Evolutionary conservation across 1,284 basidiomycete species (phyloP).

Genomic region (Boletus chippewaensis): DNA sequence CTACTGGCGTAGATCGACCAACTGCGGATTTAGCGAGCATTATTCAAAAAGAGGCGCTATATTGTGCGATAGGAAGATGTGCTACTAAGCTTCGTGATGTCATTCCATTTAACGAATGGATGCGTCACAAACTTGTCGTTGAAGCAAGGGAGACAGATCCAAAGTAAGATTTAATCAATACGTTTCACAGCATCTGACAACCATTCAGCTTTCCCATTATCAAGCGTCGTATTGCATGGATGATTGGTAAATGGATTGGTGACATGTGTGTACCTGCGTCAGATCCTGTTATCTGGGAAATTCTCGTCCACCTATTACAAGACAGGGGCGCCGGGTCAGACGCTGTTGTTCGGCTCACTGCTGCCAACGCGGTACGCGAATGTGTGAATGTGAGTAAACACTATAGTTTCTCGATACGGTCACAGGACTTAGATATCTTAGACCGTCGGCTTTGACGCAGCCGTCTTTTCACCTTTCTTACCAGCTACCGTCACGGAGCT

Average conservation of each 20-base stretch:
- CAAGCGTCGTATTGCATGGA: conserved; percentile 85
- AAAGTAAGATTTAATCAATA: conserved; percentile 37
- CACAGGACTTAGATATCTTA: conserved; percentile 28
- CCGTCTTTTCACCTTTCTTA: conserved; percentile 56
- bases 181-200: conserved; percentile 17
- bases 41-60: conserved; percentile 79
- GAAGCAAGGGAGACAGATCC: conserved; percentile 56
- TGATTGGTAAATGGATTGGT: conserved; percentile 79
- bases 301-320: conserved; percentile 66
- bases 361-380: conserved; percentile 68
- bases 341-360: conserved; percentile 75
- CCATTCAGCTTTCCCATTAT: conserved; percentile 70
- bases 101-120: conserved; percentile 65
- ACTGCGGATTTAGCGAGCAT: conserved; percentile 55
- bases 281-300: conserved; percentile 68
- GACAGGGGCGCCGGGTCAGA: conserved; percentile 69
- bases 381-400: conserved; percentile 68
- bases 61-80: conserved; percentile 84
- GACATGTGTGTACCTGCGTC: conserved; percentile 58
- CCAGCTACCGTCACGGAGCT: conserved; percentile 53
- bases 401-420: not conserved
- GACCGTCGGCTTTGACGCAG: conserved; percentile 53
- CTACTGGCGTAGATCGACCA: conserved; percentile 40
- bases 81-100: conserved; percentile 56
- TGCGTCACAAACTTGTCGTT: conserved; percentile 47